phyloP scores from a whole-genome alignment of 495 filamentous ascomycete genomes.

The Jackrogersella minutella region DNA sequence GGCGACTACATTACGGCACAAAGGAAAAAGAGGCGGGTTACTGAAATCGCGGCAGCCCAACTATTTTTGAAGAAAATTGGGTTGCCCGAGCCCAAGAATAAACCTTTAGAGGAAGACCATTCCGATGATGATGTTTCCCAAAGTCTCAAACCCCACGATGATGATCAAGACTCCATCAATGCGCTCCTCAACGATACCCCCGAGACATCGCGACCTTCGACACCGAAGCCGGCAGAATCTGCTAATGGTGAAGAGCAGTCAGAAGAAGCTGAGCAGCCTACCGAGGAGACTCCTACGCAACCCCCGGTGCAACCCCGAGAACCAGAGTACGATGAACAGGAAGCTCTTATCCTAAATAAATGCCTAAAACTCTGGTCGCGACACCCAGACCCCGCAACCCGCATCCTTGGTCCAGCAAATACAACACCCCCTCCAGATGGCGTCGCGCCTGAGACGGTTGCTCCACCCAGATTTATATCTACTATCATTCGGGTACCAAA shows the following conservation, averaged over 20 bases:
- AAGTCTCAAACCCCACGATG: conserved; percentile 32
- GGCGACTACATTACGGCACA: conserved; percentile 78
- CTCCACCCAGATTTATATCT: conserved; percentile 66
- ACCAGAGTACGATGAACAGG: conserved; percentile 61
- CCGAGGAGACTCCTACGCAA: no score
- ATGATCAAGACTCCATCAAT: conserved; percentile 45
- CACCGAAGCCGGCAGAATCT: conserved; percentile 36
- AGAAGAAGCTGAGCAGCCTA: conserved; percentile 12
- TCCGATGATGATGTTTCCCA: conserved; percentile 53
- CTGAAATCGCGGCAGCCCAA: conserved; percentile 83
- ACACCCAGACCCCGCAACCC: conserved; percentile 74
- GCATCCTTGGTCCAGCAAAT: conserved; percentile 77
- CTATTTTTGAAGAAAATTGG: conserved; percentile 67
- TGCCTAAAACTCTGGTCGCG: conserved; percentile 81
- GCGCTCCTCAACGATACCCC: conserved; percentile 57
- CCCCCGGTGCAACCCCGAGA: conserved; percentile 27
- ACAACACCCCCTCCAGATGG: conserved; percentile 77
- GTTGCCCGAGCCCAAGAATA: conserved; percentile 39
- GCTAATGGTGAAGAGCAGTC: conserved; percentile 18
- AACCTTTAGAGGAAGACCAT: conserved; percentile 41
- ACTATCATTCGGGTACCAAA: conserved; percentile 76
- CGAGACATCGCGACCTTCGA: conserved; percentile 48
- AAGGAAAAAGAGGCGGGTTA: conserved; percentile 71
- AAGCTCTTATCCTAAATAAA: conserved; percentile 69
- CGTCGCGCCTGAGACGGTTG: conserved; percentile 48